Percentiles rank a stretch among this genome's conserved stretches.
Evolutionary conservation across 768 basidiomycete species (phyloP).

Genomic region (Aureoboletus auriporus): DNA sequence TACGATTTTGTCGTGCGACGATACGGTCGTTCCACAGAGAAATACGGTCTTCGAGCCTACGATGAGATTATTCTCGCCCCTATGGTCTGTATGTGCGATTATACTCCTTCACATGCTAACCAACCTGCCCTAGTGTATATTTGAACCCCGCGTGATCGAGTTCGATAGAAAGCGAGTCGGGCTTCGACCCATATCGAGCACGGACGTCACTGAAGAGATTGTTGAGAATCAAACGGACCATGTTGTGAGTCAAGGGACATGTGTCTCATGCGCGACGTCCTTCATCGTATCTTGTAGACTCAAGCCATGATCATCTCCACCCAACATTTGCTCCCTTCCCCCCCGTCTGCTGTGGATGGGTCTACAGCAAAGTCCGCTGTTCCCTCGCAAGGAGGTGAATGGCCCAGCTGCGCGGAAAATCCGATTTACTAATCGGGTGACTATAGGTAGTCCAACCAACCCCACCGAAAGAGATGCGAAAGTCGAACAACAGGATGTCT

Average conservation of each 20-base stretch:
- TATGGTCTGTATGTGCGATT: slow-evolving; percentile 56
- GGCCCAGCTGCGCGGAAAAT: not conserved
- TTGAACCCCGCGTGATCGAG: slow-evolving; percentile 90
- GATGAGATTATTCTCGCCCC: slow-evolving; percentile 95
- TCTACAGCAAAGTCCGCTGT: slow-evolving; percentile 18
- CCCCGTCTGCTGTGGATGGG: slow-evolving; percentile 30
- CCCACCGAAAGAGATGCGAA: slow-evolving; percentile 24
- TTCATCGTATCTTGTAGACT: slow-evolving; percentile 49
- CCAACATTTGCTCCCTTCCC: slow-evolving; percentile 60
- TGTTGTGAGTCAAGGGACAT: slow-evolving; percentile 36
- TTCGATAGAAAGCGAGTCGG: slow-evolving; percentile 72
- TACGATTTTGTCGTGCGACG: slow-evolving; percentile 87
- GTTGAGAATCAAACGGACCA: slow-evolving; percentile 51
- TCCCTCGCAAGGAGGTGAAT: slow-evolving; percentile 27
- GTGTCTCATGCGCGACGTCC: not conserved
- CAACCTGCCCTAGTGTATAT: slow-evolving; percentile 62
- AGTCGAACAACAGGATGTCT: slow-evolving; percentile 33
- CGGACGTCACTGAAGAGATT: slow-evolving; percentile 74
- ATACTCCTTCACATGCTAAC: not conserved
- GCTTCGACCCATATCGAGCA: slow-evolving; percentile 43
- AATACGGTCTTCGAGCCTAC: slow-evolving; percentile 87
- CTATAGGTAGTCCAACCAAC: slow-evolving; percentile 21
- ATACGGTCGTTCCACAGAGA: slow-evolving; percentile 72
- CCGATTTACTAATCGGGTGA: not conserved
- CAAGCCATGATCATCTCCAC: slow-evolving; percentile 91